A percentile compares a stretch with the other conserved stretches of the same genome.
These are phyloP conservation scores for Punica granatum DNA, from an alignment of 345 rosid genomes.

Conservation along the genomic window DNA sequence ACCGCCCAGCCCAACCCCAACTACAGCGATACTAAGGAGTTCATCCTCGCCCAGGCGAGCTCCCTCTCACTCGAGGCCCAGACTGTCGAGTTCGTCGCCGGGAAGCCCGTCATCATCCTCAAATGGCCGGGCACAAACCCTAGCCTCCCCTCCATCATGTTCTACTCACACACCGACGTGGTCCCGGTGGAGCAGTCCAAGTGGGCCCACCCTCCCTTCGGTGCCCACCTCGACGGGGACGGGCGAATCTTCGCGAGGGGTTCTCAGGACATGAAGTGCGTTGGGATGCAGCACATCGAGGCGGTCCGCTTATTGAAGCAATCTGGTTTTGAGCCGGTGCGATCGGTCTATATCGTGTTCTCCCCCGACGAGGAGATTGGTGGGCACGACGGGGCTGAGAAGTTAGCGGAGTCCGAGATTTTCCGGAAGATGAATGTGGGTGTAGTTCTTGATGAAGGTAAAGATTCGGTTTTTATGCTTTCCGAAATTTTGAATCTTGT, in stretches of 20 bases:
- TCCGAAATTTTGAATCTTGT: neutral
- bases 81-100: conserved; percentile 46
- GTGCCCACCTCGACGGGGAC: conserved; percentile 59
- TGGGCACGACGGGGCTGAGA: conserved; percentile 79
- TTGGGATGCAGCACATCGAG: conserved; percentile 88
- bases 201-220: conserved; percentile 74
- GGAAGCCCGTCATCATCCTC: conserved; percentile 69
- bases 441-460: conserved; percentile 89
- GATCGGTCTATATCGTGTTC: conserved; percentile 69
- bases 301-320: conserved; percentile 64
- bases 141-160: conserved; percentile 61
- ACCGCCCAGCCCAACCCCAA: conserved; percentile 80
- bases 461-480: neutral
- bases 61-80: conserved; percentile 58
- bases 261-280: conserved; percentile 99
- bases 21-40: conserved; percentile 48
- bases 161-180: conserved; percentile 94
- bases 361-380: conserved; percentile 96
- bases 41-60: conserved; percentile 56
- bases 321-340: conserved; percentile 52
- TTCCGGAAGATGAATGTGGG: conserved; percentile 67
- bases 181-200: conserved; percentile 72
- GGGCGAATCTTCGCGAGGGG: conserved; percentile 84
- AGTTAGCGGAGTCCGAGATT: conserved; percentile 50
- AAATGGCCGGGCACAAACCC: conserved; percentile 71